Conservation (phyloP, 352 stramenopile genomes). For the Blastocystis sp. region DNA sequence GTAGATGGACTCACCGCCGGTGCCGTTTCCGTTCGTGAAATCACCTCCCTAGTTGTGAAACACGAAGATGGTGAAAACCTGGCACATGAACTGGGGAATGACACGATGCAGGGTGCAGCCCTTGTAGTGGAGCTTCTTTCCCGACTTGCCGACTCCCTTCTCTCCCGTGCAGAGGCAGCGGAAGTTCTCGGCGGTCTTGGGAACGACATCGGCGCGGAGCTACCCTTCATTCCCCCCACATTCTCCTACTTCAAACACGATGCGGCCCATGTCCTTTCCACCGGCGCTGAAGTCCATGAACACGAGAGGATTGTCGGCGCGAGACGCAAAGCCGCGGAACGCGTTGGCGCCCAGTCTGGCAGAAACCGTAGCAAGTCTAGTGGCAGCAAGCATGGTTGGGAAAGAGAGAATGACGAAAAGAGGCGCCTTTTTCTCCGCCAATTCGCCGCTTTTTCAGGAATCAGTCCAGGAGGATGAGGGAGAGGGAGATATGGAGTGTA, state of each 20-base stretch:
- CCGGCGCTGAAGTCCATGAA: slow-evolving; percentile 97
- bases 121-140: slow-evolving; percentile 95
- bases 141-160: slow-evolving; percentile 82
- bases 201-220: slow-evolving; percentile 89
- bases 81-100: slow-evolving; percentile 89
- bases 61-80: slow-evolving; percentile 72
- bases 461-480: too few species aligned
- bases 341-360: background rate
- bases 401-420: background rate
- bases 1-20: slow-evolving; percentile 89
- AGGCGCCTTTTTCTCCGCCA: too few species aligned
- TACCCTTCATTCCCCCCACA: background rate
- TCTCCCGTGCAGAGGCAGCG: slow-evolving; percentile 93
- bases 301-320: slow-evolving; percentile 81
- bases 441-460: too few species aligned
- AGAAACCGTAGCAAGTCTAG: background rate
- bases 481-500: too few species aligned
- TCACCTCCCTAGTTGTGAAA: slow-evolving; percentile 84
- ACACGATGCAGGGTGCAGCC: slow-evolving; percentile 90
- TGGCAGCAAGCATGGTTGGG: background rate
- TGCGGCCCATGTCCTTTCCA: slow-evolving; percentile 82
- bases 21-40: slow-evolving; percentile 87
- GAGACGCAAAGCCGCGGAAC: slow-evolving; percentile 35
- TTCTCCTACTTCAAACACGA: slow-evolving; percentile 84
- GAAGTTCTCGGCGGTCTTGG: slow-evolving; percentile 97